Conservation (phyloP, 306 rosid species). For the Macrotyloma uniflorum region DNA sequence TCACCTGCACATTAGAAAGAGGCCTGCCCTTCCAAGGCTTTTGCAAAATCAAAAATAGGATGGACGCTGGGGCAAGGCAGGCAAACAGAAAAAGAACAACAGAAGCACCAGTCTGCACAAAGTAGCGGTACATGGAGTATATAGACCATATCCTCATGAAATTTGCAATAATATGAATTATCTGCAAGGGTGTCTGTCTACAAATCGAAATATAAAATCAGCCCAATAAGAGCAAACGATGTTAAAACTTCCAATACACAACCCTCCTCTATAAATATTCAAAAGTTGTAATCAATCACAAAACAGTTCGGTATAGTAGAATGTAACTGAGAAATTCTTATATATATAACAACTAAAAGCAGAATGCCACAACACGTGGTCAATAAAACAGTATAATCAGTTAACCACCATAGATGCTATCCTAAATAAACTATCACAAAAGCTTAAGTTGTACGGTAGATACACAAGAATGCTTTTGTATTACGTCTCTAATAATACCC, state of each 20-base stretch:
- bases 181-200: conserved; percentile 92
- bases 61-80: conserved; percentile 79
- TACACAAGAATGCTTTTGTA: not conserved
- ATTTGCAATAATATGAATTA: conserved; percentile 79
- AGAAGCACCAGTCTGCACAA: conserved; percentile 81
- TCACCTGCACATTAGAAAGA: conserved; percentile 87
- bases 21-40: conserved; percentile 99
- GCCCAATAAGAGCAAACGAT: conserved; percentile 7
- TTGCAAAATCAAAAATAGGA: conserved; percentile 80
- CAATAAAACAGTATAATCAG: not conserved
- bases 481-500: not conserved
- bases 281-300: conserved; percentile 9
- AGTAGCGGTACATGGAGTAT: conserved; percentile 80
- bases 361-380: not conserved
- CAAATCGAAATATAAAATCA: conserved; percentile 39
- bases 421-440: not conserved
- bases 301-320: not conserved
- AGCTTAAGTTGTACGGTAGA: not conserved
- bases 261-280: not conserved
- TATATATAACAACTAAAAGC: not conserved
- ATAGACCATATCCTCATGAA: conserved; percentile 98
- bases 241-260: conserved; percentile 21
- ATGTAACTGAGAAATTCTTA: not conserved
- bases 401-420: not conserved
- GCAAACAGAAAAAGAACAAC: conserved; percentile 86